Conservation (phyloP, 2,329 filamentous ascomycete species). For the Colletotrichum echinochloae region DNA sequence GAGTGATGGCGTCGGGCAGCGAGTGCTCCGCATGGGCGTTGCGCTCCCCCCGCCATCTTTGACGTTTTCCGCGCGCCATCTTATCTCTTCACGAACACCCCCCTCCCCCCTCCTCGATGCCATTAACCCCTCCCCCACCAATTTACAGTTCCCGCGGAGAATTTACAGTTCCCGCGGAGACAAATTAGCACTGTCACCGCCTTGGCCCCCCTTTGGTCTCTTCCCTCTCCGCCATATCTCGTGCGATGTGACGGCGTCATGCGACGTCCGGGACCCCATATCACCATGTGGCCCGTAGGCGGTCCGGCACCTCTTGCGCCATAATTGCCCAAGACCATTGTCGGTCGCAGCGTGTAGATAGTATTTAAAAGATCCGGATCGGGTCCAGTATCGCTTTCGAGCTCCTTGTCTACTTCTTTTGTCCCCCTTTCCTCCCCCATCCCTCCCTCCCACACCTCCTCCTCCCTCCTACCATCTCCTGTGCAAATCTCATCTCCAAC, state of each 20-base stretch:
- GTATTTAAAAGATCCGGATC: constrained; percentile 28
- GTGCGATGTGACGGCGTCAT: neutral
- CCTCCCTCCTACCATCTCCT: neutral
- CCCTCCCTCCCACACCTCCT: neutral
- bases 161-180: constrained; percentile 32
- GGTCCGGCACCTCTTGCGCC: constrained; percentile 3
- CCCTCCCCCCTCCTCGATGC: no score
- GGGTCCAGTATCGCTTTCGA: neutral
- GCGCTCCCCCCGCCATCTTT: neutral
- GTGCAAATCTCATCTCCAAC: neutral
- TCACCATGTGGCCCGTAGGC: constrained; percentile 25
- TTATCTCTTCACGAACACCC: constrained; percentile 19
- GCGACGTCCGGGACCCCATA: neutral
- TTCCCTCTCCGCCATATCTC: neutral
- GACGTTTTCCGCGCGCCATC: constrained; percentile 25
- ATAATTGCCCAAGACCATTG: neutral
- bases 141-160: constrained; percentile 33
- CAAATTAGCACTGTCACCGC: constrained; percentile 22
- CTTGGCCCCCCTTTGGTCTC: neutral
- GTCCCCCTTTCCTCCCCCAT: neutral
- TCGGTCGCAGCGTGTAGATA: constrained; percentile 27
- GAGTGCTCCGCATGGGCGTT: neutral
- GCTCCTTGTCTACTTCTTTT: neutral
- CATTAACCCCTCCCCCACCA: neutral
- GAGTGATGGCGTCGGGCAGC: no score